These are phyloP conservation scores for Stagonosporopsis chrysanthemi DNA, from an alignment of 2,329 filamentous ascomycete genomes.

Conservation along the genomic window DNA sequence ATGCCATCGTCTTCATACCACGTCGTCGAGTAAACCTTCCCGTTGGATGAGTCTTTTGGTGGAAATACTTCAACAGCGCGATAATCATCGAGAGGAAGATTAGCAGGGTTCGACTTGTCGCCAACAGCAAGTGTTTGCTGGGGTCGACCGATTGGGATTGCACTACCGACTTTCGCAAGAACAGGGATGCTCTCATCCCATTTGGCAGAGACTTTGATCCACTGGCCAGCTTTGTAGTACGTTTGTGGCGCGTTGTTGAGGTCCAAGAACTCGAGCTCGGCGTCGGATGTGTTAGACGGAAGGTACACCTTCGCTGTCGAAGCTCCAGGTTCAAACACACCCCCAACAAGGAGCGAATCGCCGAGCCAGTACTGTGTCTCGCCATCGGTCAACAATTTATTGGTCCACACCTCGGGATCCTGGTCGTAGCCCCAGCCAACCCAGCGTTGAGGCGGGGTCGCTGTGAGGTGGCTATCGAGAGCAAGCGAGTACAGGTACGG, in stretches of 20 bases:
- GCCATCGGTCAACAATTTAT: constrained; percentile 63
- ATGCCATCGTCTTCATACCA: constrained; percentile 68
- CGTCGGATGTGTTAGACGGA: constrained; percentile 54
- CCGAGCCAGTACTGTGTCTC: constrained; percentile 79
- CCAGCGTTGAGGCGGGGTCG: constrained; percentile 73
- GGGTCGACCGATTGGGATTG: constrained; percentile 60
- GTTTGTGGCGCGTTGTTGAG: constrained; percentile 68
- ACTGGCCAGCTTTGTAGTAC: constrained; percentile 62
- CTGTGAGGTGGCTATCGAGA: constrained; percentile 67
- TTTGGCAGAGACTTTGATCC: constrained; percentile 59
- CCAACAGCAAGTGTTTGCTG: constrained; percentile 61
- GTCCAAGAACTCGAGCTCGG: constrained; percentile 67
- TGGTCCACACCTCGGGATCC: constrained; percentile 71
- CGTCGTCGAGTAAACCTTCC: constrained; percentile 48
- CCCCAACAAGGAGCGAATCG: constrained; percentile 69
- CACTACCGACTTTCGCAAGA: constrained; percentile 63
- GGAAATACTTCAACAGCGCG: constrained; percentile 66
- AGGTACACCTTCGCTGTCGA: constrained; percentile 67
- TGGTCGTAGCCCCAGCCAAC: constrained; percentile 75
- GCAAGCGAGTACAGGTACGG: constrained; percentile 74
- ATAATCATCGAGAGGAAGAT: constrained; percentile 61
- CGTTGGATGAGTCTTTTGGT: constrained; percentile 51
- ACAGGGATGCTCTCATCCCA: constrained; percentile 65
- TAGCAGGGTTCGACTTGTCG: constrained; percentile 56
- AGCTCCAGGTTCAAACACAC: constrained; percentile 69